phyloP scores from a whole-genome alignment of 495 filamentous ascomycete species.

The Pyrenula aspistea region DNA sequence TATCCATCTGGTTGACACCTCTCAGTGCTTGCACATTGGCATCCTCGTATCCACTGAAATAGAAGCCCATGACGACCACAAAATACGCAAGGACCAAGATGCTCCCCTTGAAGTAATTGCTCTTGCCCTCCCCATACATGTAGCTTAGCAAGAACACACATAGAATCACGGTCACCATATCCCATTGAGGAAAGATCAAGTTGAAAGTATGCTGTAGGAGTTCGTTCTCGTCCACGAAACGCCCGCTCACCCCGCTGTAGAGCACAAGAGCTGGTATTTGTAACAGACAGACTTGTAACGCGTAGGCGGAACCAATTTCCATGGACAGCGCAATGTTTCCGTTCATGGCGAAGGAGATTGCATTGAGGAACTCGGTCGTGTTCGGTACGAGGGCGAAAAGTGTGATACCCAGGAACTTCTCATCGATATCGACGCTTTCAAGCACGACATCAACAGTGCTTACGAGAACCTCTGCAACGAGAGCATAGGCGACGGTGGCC shows the following conservation, averaged over 20 bases:
- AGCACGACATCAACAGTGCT: slow-evolving; percentile 93
- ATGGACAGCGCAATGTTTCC: slow-evolving; percentile 98
- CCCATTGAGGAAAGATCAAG: slow-evolving; percentile 97
- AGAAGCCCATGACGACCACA: slow-evolving; percentile 86
- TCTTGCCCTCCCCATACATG: slow-evolving; percentile 95
- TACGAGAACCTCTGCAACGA: slow-evolving; percentile 95
- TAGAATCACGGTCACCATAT: slow-evolving; percentile 94
- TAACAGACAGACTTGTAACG: slow-evolving; percentile 91
- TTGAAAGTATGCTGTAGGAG: slow-evolving; percentile 73
- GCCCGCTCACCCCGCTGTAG: slow-evolving; percentile 60
- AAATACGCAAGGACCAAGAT: slow-evolving; percentile 89
- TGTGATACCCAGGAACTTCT: slow-evolving; percentile 97
- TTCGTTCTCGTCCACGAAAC: slow-evolving; percentile 39
- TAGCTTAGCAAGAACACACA: slow-evolving; percentile 96
- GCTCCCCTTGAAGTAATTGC: slow-evolving; percentile 63
- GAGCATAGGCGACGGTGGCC: slow-evolving; percentile 84
- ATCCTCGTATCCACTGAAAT: slow-evolving; percentile 67
- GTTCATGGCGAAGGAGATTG: slow-evolving; percentile 99
- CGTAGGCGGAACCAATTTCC: slow-evolving; percentile 98
- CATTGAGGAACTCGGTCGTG: slow-evolving; percentile 97
- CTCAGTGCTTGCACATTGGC: slow-evolving; percentile 27
- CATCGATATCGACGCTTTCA: slow-evolving; percentile 78
- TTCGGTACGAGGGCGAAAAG: slow-evolving; percentile 96
- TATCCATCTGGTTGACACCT: slow-evolving; percentile 60
- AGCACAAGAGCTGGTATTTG: slow-evolving; percentile 90